These are phyloP conservation scores for Candida boleticola DNA, from an alignment of 805 yeast species.

Conservation along the genomic window DNA sequence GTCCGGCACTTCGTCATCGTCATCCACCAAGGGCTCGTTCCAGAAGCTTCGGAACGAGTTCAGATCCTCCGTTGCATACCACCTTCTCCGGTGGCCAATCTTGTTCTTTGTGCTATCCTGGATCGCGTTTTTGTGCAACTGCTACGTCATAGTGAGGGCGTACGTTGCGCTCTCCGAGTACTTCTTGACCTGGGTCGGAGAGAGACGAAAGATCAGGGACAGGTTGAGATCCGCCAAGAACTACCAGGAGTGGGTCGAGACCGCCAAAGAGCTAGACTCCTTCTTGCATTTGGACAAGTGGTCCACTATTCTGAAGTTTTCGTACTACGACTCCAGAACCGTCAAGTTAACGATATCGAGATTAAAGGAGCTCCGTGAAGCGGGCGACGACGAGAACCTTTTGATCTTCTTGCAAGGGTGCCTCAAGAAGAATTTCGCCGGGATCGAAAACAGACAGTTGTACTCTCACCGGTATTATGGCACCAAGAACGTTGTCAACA, in stretches of 20 bases:
- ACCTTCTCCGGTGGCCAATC: conserved; percentile 64
- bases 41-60: conserved; percentile 33
- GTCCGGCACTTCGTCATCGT: not conserved
- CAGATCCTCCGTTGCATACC: conserved; percentile 31
- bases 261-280: conserved; percentile 57
- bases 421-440: conserved; percentile 72
- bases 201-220: conserved; percentile 47
- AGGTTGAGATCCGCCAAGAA: conserved; percentile 46
- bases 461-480: conserved; percentile 78
- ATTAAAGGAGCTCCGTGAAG: conserved; percentile 31
- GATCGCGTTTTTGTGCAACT: conserved; percentile 47
- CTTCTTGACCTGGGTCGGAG: conserved; percentile 59
- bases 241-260: conserved; percentile 61
- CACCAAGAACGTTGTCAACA: conserved; percentile 58
- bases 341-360: conserved; percentile 47
- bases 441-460: conserved; percentile 67
- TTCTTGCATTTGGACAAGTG: conserved; percentile 60
- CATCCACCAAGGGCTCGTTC: not conserved
- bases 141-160: conserved; percentile 53
- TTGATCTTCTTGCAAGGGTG: conserved; percentile 62
- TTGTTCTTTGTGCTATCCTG: conserved; percentile 51
- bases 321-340: conserved; percentile 67
- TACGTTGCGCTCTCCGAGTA: conserved; percentile 65
- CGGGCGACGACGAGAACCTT: conserved; percentile 39
- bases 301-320: conserved; percentile 59